Evolutionary conservation across 2,329 filamentous ascomycete genomes (phyloP).

Genomic region (Waltergamsia citrina): DNA sequence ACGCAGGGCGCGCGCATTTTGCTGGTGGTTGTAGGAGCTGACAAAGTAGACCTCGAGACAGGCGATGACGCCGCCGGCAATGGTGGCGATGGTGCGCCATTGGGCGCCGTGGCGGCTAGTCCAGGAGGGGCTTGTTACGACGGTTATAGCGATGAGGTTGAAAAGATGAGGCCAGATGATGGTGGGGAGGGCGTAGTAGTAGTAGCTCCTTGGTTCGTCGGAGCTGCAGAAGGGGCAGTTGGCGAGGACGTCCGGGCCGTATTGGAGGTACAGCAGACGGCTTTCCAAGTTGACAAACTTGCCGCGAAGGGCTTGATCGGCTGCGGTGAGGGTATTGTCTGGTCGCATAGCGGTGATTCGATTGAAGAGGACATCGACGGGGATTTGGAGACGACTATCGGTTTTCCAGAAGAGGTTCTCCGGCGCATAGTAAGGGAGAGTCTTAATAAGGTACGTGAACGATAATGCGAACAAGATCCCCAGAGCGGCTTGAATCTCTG

Average conservation of each 20-base stretch:
- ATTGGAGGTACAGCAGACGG: conserved; percentile 73
- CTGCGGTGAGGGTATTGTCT: conserved; percentile 32
- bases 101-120: conserved; percentile 44
- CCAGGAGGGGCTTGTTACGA: conserved; percentile 61
- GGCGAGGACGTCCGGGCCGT: conserved; percentile 64
- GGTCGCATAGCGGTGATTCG: conserved; percentile 55
- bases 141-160: conserved; percentile 63
- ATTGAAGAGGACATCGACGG: conserved; percentile 75
- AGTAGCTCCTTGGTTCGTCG: conserved; percentile 61
- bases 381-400: conserved; percentile 72
- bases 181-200: conserved; percentile 71
- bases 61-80: conserved; percentile 49
- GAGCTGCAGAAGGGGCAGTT: conserved; percentile 74
- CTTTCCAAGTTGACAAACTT: conserved; percentile 65
- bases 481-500: conserved; percentile 45
- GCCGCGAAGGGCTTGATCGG: conserved; percentile 56
- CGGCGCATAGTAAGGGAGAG: conserved; percentile 58
- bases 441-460: conserved; percentile 40
- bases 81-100: conserved; percentile 64
- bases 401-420: conserved; percentile 77
- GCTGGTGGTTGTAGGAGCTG: conserved; percentile 53
- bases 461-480: conserved; percentile 45
- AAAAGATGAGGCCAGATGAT: conserved; percentile 69
- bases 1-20: conserved; percentile 53
- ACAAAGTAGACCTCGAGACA: conserved; percentile 58